These are phyloP conservation scores for Dothideomycetes sp. DNA, from an alignment of 2,329 filamentous ascomycete genomes.

Conservation along the genomic window DNA sequence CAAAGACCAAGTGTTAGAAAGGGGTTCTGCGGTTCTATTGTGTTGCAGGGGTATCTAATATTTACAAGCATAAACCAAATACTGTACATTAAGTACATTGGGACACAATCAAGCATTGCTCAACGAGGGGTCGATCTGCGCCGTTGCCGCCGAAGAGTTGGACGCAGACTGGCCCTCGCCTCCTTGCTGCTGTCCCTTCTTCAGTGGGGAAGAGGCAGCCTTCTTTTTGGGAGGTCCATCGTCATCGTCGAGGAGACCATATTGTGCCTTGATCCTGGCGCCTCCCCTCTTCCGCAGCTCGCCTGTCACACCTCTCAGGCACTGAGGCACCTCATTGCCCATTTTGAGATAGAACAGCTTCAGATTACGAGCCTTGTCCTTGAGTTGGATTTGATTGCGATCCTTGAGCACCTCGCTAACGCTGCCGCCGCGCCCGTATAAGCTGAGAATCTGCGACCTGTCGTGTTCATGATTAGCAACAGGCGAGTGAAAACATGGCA, in stretches of 20 bases:
- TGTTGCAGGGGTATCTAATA: too few species aligned
- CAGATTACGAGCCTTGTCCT: conserved; percentile 82
- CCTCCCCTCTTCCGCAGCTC: conserved; percentile 64
- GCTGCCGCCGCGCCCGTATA: conserved; percentile 71
- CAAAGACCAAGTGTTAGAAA: too few species aligned
- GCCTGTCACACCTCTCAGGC: conserved; percentile 76
- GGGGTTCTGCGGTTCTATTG: too few species aligned
- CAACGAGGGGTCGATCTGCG: background rate
- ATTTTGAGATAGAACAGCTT: conserved; percentile 90
- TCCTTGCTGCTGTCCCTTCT: too few species aligned
- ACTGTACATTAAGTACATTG: too few species aligned
- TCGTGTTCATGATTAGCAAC: too few species aligned
- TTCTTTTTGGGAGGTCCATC: background rate
- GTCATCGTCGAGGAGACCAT: conserved; percentile 14
- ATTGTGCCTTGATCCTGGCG: conserved; percentile 21
- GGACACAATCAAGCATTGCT: background rate
- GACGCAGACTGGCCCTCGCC: too few species aligned
- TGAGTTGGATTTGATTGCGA: conserved; percentile 80
- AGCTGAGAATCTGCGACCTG: conserved; percentile 65
- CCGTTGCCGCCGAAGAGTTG: too few species aligned
- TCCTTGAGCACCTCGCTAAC: conserved; percentile 78
- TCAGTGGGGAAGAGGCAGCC: too few species aligned
- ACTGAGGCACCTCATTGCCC: conserved; percentile 81
- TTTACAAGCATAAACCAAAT: too few species aligned
- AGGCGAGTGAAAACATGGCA: too few species aligned